phyloP scores from a whole-genome alignment of 345 rosid species.

The Fremontodendron californicum region DNA sequence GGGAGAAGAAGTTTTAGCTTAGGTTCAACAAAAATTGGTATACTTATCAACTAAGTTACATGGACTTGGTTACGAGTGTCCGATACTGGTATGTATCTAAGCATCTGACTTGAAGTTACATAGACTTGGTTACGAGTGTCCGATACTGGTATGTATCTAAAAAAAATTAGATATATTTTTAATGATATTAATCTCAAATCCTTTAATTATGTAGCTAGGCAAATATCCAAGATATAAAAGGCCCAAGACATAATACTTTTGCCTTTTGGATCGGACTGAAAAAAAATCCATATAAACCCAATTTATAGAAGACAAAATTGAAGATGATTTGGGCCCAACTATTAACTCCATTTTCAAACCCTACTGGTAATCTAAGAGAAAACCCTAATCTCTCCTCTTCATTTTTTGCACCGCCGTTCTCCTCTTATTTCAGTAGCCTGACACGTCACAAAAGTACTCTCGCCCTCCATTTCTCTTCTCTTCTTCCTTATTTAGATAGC shows the following conservation, averaged over 20 bases:
- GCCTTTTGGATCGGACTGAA: not conserved
- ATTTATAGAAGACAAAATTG: not conserved
- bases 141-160: not conserved
- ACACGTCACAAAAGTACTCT: not conserved
- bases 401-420: not conserved
- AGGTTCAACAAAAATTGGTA: not conserved
- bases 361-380: not conserved
- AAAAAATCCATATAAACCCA: not conserved
- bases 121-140: not conserved
- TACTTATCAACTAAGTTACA: not conserved
- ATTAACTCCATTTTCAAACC: not conserved
- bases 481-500: not conserved
- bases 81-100: not conserved
- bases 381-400: not conserved
- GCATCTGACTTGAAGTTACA: not conserved
- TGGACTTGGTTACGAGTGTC: not conserved
- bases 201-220: not conserved
- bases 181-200: not conserved
- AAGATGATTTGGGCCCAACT: not conserved
- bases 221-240: not conserved
- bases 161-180: not conserved
- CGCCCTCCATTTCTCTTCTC: not conserved
- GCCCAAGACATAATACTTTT: not conserved
- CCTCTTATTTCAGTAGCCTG: not conserved
- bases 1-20: not conserved